Conservation (phyloP, 192 early-diverging fungal genomes). For the Backusella liffmaniae region DNA sequence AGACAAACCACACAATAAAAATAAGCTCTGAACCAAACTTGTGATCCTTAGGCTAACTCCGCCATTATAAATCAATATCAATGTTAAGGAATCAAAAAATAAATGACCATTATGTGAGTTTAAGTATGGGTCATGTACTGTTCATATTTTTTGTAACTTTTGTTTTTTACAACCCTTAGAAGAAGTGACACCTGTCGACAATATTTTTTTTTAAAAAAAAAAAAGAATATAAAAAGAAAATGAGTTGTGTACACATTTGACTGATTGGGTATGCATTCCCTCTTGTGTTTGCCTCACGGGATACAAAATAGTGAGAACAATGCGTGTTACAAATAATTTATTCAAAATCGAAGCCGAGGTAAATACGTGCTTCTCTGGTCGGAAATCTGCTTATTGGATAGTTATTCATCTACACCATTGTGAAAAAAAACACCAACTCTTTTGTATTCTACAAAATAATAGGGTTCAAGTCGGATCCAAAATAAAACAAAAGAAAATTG, state of each 20-base stretch:
- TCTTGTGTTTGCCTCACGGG: not conserved
- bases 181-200: slow-evolving; percentile 7
- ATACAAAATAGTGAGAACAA: not conserved
- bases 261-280: not conserved
- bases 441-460: not conserved
- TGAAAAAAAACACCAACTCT: not conserved
- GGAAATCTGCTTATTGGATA: not conserved
- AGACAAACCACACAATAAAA: not conserved
- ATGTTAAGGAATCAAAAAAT: not conserved
- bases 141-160: not conserved
- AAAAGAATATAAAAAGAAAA: not conserved
- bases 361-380: not conserved
- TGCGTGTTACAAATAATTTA: slow-evolving; percentile 5
- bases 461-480: not conserved
- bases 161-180: not conserved
- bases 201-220: not conserved
- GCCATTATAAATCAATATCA: not conserved
- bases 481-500: not conserved
- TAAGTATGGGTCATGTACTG: not conserved
- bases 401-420: slow-evolving; percentile 2
- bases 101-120: not conserved
- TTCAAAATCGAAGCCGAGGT: not conserved
- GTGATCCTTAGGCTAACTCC: not conserved
- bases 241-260: not conserved
- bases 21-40: not conserved